These are phyloP conservation scores for Clonostachys byssicola DNA, from an alignment of 2,329 filamentous ascomycete species.

Conservation along the genomic window DNA sequence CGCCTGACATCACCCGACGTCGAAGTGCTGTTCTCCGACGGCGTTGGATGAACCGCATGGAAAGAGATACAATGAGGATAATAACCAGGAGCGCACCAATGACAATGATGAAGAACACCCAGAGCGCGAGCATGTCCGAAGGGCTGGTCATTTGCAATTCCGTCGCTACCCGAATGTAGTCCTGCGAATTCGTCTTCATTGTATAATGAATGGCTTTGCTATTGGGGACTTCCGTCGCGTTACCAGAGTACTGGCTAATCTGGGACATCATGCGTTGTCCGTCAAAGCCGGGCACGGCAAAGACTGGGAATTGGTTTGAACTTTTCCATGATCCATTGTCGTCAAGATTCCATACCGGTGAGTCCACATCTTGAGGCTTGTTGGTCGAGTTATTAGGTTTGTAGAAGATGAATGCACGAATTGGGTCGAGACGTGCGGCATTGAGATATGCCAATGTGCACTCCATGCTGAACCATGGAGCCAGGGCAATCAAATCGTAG, in stretches of 20 bases:
- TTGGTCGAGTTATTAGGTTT: conserved; percentile 48
- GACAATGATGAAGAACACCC: conserved; percentile 73
- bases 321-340: conserved; percentile 69
- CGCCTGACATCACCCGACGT: conserved; percentile 68
- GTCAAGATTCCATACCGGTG: conserved; percentile 65
- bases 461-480: conserved; percentile 74
- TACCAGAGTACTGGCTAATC: conserved; percentile 73
- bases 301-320: conserved; percentile 73
- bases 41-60: conserved; percentile 76
- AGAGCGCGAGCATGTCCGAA: conserved; percentile 63
- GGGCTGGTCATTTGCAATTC: conserved; percentile 42
- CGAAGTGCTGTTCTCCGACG: conserved; percentile 64
- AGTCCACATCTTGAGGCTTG: conserved; percentile 62
- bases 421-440: conserved; percentile 51
- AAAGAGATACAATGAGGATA: conserved; percentile 60
- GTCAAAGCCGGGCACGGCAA: conserved; percentile 67
- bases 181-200: conserved; percentile 49
- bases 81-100: conserved; percentile 67
- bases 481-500: conserved; percentile 75
- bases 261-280: conserved; percentile 68
- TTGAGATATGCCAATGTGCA: conserved; percentile 74
- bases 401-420: conserved; percentile 63
- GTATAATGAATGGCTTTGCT: conserved; percentile 49
- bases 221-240: conserved; percentile 57
- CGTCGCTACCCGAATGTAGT: conserved; percentile 59